Base-by-base conservation (phyloP, 2,329 filamentous ascomycete genomes). In the Cladosporium sp. region DNA sequence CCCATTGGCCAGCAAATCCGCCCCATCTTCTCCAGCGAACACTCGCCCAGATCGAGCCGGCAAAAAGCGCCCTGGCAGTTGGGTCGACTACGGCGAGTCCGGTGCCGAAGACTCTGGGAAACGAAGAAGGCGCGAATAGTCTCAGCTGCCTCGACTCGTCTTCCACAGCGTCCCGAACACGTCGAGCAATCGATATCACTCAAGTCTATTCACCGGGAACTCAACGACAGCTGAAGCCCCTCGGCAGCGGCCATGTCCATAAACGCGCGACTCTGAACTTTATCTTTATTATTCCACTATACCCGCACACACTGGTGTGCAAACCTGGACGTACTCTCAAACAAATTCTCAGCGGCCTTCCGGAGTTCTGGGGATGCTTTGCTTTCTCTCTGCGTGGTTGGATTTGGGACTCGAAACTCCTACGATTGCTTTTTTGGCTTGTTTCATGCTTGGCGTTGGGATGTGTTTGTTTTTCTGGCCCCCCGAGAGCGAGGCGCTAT, bases 41-140 rank as follows among this genome's bases (percentile, higher is more conserved):
- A 76, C 80, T 46, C 83, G 90, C 63, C 87, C 89, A 36, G 88
- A 89, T 70, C 84, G 91, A 57, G 81, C 83, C 64, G 84, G 86
- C 67, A 91, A 90, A 80, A 93, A 93, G 82, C 85, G 91, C 57
- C 91, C 93, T 69, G 85, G 83, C 71, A 91, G 88, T 72, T 93
- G 86, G 73, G 88, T 90, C 72, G 88, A 88, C 36, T 92, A 84
- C 70, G 84, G 84, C 11, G 90, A 92, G 68, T 21, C 39, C n/a
- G 39, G 39, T 14, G 89, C 90, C 67, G 86, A 83, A 64, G 88
- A 92, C 73, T 91, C 89, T 32, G 66, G 60, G 43, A 76, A 76
- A 64, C 70, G 74, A 3, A 71, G 72, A 65, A 75, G 74, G 68
- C 70, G 71, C 14, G 58, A 63, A 4, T 48, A 36, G 26, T 36